A percentile compares a stretch with the other conserved stretches of the same genome.
phyloP scores from a whole-genome alignment of 352 stramenopile species.

The Phytophthora pluvialis region DNA sequence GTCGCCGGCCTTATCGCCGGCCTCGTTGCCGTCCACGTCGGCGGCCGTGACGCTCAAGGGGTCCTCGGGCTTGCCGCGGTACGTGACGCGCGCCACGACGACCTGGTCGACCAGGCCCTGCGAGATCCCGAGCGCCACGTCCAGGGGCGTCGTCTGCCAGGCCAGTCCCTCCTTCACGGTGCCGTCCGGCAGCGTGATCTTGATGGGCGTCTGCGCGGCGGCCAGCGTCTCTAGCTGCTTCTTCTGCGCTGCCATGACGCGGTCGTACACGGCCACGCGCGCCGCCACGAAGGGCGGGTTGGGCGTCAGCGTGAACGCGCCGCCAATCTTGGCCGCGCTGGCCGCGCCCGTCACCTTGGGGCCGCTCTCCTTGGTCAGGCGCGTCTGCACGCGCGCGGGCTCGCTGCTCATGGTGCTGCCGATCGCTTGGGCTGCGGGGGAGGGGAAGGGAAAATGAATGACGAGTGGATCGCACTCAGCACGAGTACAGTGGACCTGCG shows the following conservation, averaged over 20 bases:
- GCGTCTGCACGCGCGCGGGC: slow-evolving; percentile 71
- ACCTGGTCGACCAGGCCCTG: slow-evolving; percentile 94
- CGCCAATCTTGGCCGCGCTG: slow-evolving; percentile 79
- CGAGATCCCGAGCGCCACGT: slow-evolving; percentile 95
- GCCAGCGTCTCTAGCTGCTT: slow-evolving; percentile 69
- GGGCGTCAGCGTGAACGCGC: slow-evolving; percentile 74
- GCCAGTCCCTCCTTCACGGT: slow-evolving; percentile 91
- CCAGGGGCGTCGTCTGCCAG: slow-evolving; percentile 96
- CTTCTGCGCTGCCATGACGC: slow-evolving; percentile 75
- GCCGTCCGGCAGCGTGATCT: slow-evolving; percentile 97
- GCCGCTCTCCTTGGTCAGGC: slow-evolving; percentile 78
- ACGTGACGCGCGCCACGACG: slow-evolving; percentile 94
- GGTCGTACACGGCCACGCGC: slow-evolving; percentile 88
- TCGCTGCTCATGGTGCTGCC: slow-evolving; percentile 35
- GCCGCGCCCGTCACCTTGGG: slow-evolving; percentile 59
- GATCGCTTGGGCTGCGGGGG: slow-evolving; percentile 2
- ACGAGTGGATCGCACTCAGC: slow-evolving; percentile 18
- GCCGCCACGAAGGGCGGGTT: slow-evolving; percentile 87
- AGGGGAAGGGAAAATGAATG: slow-evolving; percentile 25
- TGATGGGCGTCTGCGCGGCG: slow-evolving; percentile 93
- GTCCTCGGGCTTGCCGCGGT: slow-evolving; percentile 69
- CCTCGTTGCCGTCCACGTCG: slow-evolving; percentile 90
- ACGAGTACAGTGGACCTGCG: not conserved
- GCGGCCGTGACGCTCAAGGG: slow-evolving; percentile 83
- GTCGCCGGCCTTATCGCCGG: slow-evolving; percentile 58